Evolutionary conservation across 1,139 yeast species (phyloP).

Genomic region (Lodderomyces jiufengensis): DNA sequence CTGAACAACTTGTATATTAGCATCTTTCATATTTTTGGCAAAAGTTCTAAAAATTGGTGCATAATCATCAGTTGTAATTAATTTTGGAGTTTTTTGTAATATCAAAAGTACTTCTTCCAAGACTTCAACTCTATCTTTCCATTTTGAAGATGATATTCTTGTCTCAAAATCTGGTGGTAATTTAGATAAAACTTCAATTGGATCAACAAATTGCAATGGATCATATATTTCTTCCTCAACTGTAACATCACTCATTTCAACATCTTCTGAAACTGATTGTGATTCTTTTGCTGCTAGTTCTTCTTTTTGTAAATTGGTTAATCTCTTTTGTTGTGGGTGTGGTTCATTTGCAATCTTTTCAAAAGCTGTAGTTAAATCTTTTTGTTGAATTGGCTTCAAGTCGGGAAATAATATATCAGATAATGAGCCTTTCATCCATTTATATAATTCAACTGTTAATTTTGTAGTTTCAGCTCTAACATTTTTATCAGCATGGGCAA

Average conservation of each 20-base stretch:
- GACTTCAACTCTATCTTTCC: constrained; percentile 92
- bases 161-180: constrained; percentile 61
- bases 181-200: constrained; percentile 57
- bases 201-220: constrained; percentile 39
- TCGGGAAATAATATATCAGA: constrained; percentile 60
- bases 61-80: constrained; percentile 50
- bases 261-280: constrained; percentile 24
- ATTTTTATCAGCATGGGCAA: constrained; percentile 82
- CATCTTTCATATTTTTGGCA: constrained; percentile 81
- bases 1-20: constrained; percentile 84
- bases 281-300: constrained; percentile 16
- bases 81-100: constrained; percentile 49
- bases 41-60: constrained; percentile 54
- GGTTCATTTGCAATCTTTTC: constrained; percentile 42
- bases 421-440: constrained; percentile 71
- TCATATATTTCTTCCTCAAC: constrained; percentile 23
- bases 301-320: constrained; percentile 48
- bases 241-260: constrained; percentile 37
- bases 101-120: constrained; percentile 62
- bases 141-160: constrained; percentile 59
- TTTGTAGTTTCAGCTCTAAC: constrained; percentile 79
- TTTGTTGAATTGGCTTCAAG: constrained; percentile 88
- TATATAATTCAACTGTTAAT: constrained; percentile 66
- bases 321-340: constrained; percentile 56
- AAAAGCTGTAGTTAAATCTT: constrained; percentile 75